Evolutionary conservation across 495 filamentous ascomycete species (phyloP), one percentile per base, ranked within the genome.

Genomic region (Letharia columbiana): DNA sequence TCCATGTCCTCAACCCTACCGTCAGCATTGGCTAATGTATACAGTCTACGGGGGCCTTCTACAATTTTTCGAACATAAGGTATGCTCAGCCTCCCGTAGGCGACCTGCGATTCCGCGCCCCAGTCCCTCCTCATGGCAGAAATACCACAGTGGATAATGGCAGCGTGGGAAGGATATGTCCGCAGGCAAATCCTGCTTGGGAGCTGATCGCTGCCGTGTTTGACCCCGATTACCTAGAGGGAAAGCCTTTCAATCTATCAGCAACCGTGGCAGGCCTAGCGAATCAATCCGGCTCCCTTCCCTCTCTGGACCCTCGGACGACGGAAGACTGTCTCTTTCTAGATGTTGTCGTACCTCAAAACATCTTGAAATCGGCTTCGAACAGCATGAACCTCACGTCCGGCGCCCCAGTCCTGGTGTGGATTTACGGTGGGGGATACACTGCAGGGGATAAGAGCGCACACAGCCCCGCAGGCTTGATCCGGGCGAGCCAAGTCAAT

Each of bases 11-110:
- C 9, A 23, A 33, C 35, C 20, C 33, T 35, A 60, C n/a, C 39
- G 10, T 49, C n/a, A 4, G n/a, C 47, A 33, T 64, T 52, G 61
- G 68, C 61, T 66, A 63, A 63, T 54, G n/a, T 31, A 41, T 45
- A 28, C n/a, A 65, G 67, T 56, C 62, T 23, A 69, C 77, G 47
- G 69, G 74, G 42, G 64, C 75, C 39, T 75, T 78, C 68, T 86
- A 85, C 67, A 85, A 82, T 64, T 87, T 86, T 74, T 77, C 74
- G 45, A 85, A 86, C 63, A 85, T 87, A 68, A 80, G 83, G 37
- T 87, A 83, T 72, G 83, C 81, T 10, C 80, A 80, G 23, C 81
- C 84, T 13, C 85, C 85, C 15, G 37, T 81, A 12, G 82, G 80
- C 18, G 71, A 81, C 52, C 71, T 83, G 7, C 76, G 84, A 18